phyloP scores from a whole-genome alignment of 352 stramenopile genomes.

The Proteromonas lacertae region DNA sequence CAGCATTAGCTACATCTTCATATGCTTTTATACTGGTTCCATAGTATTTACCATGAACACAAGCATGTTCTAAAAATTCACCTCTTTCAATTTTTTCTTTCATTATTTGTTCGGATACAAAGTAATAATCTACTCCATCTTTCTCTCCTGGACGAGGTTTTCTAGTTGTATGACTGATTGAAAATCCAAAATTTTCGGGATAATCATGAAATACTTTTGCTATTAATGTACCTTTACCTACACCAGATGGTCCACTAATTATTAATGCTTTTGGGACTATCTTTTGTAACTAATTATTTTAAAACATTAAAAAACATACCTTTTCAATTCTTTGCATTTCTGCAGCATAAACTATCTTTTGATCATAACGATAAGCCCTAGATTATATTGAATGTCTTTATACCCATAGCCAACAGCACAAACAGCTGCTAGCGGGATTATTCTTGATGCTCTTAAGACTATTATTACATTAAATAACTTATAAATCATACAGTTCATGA shows the following conservation, averaged over 20 bases:
- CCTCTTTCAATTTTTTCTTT: conserved; percentile 57
- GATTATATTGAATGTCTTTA: too few relatives aligned
- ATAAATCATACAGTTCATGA: too few relatives aligned
- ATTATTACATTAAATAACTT: too few relatives aligned
- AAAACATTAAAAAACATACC: too few relatives aligned
- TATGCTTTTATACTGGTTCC: conserved; percentile 28
- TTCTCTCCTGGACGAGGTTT: conserved; percentile 53
- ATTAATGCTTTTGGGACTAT: conserved; percentile 22
- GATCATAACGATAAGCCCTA: too few relatives aligned
- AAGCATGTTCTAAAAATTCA: conserved; percentile 78
- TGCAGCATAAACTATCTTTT: too few relatives aligned
- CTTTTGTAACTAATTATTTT: not conserved
- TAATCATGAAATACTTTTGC: conserved; percentile 36
- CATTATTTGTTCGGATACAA: conserved; percentile 56
- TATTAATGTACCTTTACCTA: conserved; percentile 81
- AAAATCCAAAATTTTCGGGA: conserved; percentile 59
- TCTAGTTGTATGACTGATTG: conserved; percentile 81
- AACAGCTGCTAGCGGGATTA: too few relatives aligned
- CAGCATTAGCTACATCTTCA: conserved; percentile 26
- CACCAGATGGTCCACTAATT: conserved; percentile 44
- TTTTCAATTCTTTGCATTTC: too few relatives aligned
- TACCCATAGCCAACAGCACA: too few relatives aligned
- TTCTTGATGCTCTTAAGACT: too few relatives aligned
- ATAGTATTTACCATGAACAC: conserved; percentile 89
- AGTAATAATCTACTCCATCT: conserved; percentile 86